These are phyloP conservation scores for Arctium lappa DNA, from an alignment of 129 eudicot genomes.

Conservation along the genomic window DNA sequence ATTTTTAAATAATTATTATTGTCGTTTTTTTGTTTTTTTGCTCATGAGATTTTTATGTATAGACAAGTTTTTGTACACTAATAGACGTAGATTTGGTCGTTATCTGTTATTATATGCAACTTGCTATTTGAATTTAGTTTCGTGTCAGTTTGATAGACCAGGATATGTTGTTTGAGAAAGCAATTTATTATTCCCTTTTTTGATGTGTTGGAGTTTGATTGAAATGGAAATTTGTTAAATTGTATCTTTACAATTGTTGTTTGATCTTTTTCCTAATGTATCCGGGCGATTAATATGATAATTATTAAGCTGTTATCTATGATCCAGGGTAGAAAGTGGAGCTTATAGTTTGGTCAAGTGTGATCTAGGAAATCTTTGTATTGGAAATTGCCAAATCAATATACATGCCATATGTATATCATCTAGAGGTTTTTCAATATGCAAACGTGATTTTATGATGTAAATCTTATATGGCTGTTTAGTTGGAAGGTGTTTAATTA, in stretches of 20 bases:
- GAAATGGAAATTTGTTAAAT: neutral
- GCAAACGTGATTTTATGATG: constrained; percentile 1
- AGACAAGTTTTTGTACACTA: constrained; percentile 10
- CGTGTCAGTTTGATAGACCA: constrained; percentile 28
- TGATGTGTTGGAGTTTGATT: neutral
- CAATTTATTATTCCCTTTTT: constrained; percentile 8
- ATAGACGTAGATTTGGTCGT: neutral
- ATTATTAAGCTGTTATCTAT: constrained; percentile 5
- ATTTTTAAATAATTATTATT: neutral
- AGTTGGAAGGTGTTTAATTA: neutral
- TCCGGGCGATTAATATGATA: neutral
- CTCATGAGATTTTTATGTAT: constrained; percentile 1
- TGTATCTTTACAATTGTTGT: neutral
- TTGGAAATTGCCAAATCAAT: neutral
- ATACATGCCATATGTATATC: neutral
- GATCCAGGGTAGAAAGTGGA: constrained; percentile 13
- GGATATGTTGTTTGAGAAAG: constrained; percentile 6
- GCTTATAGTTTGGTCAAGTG: neutral
- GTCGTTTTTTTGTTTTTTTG: neutral
- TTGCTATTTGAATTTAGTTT: constrained; percentile 15
- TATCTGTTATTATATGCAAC: constrained; percentile 4
- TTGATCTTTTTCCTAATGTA: neutral
- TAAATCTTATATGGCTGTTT: constrained; percentile 7
- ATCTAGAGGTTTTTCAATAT: constrained; percentile 8
- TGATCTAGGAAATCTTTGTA: constrained; percentile 8